Evolutionary conservation across 257 asterid species (phyloP).

Genomic region (Schizonepeta tenuifolia): DNA sequence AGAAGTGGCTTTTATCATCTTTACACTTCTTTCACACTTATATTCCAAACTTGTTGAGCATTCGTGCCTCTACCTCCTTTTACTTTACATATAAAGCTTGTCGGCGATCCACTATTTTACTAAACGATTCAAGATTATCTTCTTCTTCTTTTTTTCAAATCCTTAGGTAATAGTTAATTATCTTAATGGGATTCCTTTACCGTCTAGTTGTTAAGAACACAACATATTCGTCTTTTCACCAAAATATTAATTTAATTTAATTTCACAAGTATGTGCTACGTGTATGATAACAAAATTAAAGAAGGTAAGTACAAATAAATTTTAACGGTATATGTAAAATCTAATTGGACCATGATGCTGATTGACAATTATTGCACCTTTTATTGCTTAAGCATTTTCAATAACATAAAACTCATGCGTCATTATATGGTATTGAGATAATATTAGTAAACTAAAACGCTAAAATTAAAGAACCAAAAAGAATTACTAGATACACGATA

Average conservation of each 20-base stretch:
- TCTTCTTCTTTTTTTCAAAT: slow-evolving; percentile 10
- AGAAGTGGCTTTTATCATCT: slow-evolving; percentile 5
- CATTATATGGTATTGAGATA: no score
- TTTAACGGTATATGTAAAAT: no score
- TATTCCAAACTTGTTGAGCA: slow-evolving; percentile 41
- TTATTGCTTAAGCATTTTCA: no score
- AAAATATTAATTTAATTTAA: no score
- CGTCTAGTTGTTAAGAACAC: background rate
- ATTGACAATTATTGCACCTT: no score
- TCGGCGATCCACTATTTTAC: slow-evolving; percentile 15
- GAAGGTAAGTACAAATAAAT: no score
- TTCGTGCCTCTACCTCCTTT: slow-evolving; percentile 37
- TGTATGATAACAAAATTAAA: no score
- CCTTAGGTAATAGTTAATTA: background rate
- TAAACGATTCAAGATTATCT: slow-evolving; percentile 4
- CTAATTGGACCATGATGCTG: no score
- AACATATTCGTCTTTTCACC: background rate
- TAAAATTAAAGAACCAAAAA: no score
- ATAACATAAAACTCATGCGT: no score
- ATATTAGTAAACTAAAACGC: no score
- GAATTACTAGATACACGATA: background rate
- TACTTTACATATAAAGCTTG: slow-evolving; percentile 34
- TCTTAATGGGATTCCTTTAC: background rate
- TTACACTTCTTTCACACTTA: slow-evolving; percentile 28
- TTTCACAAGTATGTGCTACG: no score